Conservation (phyloP, 768 basidiomycete genomes). For the Hemileccinum rubropunctum region DNA sequence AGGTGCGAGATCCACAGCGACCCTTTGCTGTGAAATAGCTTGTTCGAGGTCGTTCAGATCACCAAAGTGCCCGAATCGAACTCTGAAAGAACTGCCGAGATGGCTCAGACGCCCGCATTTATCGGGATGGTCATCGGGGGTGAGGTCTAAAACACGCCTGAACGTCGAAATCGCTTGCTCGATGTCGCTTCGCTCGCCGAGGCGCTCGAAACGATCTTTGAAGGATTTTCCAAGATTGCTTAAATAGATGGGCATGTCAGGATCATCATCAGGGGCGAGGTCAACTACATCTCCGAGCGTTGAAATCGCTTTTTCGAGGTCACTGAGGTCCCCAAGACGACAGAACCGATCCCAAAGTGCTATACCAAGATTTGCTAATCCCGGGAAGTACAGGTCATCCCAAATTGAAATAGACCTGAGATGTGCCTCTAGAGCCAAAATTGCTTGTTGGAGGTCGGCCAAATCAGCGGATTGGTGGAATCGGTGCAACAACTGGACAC, state of each 20-base stretch:
- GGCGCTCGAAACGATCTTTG: not conserved
- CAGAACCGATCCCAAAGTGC: not conserved
- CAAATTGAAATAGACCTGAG: not conserved
- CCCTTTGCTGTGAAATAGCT: not conserved
- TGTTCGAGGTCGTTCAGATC: not conserved
- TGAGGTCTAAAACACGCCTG: not conserved
- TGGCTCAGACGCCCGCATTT: not conserved
- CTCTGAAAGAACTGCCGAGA: not conserved
- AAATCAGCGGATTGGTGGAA: not conserved
- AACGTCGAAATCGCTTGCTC: slow-evolving; percentile 2
- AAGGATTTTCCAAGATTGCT: not conserved
- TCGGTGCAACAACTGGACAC: not conserved
- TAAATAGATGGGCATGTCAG: not conserved
- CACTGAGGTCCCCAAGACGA: not conserved
- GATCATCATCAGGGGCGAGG: not conserved
- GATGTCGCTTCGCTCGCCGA: not conserved
- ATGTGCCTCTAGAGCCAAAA: not conserved
- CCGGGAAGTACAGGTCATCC: not conserved
- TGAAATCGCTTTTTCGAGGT: slow-evolving; percentile 3
- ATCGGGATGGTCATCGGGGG: not conserved
- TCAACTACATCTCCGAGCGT: not conserved
- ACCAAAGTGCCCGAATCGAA: not conserved
- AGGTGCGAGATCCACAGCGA: not conserved
- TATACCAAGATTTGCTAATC: not conserved
- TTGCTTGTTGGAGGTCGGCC: slow-evolving; percentile 3